Conservation (phyloP, 805 yeast species). For the Kodamaea neixiangensis region DNA sequence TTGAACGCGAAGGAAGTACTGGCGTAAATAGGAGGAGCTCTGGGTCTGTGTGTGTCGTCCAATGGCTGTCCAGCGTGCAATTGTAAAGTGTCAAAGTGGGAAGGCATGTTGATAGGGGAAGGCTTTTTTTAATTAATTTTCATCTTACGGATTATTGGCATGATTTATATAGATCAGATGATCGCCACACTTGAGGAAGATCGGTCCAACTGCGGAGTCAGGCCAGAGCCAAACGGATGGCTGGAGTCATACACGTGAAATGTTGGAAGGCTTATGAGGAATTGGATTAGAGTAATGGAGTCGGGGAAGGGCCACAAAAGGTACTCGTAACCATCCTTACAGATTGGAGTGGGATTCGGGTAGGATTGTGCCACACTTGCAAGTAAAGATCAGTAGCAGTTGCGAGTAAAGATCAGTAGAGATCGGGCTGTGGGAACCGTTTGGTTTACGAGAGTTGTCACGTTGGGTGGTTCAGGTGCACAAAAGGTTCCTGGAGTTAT, state of each 20-base stretch:
- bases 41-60: slow-evolving; percentile 65
- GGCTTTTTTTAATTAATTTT: not conserved
- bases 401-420: no score
- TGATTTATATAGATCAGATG: not conserved
- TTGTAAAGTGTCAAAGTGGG: slow-evolving; percentile 87
- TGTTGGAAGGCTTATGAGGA: not conserved
- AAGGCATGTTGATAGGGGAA: slow-evolving; percentile 38
- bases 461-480: no score
- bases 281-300: not conserved
- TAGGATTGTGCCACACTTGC: slow-evolving; percentile 1
- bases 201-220: not conserved
- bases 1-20: slow-evolving; percentile 87
- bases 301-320: not conserved
- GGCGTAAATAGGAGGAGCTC: slow-evolving; percentile 94
- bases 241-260: not conserved
- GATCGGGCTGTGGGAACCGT: no score
- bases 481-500: not conserved
- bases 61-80: slow-evolving; percentile 90
- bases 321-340: not conserved
- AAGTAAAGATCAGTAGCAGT: no score
- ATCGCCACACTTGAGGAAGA: not conserved
- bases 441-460: no score
- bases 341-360: not conserved
- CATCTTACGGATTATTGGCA: not conserved
- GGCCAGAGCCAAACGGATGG: not conserved